Evolutionary conservation across 139 green algal species (phyloP), one percentile per base, ranked within the genome.

Genomic region (Coelastrella sp.): DNA sequence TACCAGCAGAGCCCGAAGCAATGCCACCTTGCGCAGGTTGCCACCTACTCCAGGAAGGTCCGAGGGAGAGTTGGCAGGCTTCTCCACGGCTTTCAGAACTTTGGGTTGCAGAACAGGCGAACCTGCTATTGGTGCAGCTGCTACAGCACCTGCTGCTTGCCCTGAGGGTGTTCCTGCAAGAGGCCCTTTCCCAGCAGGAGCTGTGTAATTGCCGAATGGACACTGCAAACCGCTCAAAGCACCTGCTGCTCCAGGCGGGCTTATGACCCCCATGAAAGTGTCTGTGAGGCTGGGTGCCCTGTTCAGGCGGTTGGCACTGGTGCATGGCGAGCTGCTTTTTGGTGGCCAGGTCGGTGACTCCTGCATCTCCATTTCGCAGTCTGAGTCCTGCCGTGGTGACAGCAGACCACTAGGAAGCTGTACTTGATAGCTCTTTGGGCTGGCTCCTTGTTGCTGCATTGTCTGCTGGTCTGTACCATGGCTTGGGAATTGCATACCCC

Each of bases 21-120:
- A 23, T 14, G 83, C 83, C 19, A 88, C 66, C 54, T 88, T 88
- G 66, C 83, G 83, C 32, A 88, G 19, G 56, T 68, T 80, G 83
- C 82, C 64, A 23, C 64, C 82, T 17, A 10, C 19, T 66, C 66
- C 54, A 66, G 83, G 83, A 47, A 80, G 17, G 83, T 88, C 83
- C 13, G 83, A 88, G 3, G 83, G 68, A 13, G 82, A 87, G 14
- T 78, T 78, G 13, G 82, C 64, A 13, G 64, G 14, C 22, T 87
- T 87, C 32, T 87, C 82, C 23, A 65, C 65, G 14, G 14, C 32
- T 16, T 61, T 22, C 14, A 78, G 32, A 11, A 58, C 82, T 64
- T 87, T 78, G 3, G 82, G 16, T 32, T 20, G 71, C 71, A 77
- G 71, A 4, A 77, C 68, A n/a, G 74, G 74, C 2, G 74, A 80